A percentile compares a stretch with the other conserved stretches of the same genome.
phyloP scores from a whole-genome alignment of 768 basidiomycete genomes.

The Gymnopilus dilepis region DNA sequence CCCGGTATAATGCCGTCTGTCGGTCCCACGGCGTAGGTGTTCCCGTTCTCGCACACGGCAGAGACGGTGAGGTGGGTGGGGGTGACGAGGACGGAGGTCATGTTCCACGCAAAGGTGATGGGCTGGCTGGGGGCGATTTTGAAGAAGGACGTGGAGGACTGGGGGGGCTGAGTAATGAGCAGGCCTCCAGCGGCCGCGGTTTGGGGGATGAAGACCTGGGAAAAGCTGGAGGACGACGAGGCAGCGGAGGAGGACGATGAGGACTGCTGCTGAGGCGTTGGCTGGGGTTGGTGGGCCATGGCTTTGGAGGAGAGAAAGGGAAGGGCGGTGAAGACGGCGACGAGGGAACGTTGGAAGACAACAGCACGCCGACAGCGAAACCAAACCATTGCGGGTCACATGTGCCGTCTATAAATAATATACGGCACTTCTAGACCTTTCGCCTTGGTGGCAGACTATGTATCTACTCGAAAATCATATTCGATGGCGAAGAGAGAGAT shows the following conservation, averaged over 20 bases:
- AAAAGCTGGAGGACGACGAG: slow-evolving; percentile 17
- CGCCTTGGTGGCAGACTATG: too few species aligned
- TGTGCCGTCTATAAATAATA: background rate
- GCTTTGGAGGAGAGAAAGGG: background rate
- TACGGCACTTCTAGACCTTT: background rate
- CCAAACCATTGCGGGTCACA: background rate
- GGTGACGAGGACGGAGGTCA: slow-evolving; percentile 71
- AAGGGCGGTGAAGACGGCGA: background rate
- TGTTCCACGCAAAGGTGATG: slow-evolving; percentile 93
- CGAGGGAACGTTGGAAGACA: background rate
- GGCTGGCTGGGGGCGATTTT: slow-evolving; percentile 78
- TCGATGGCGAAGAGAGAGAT: too few species aligned
- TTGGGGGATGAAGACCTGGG: slow-evolving; percentile 28
- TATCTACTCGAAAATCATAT: too few species aligned
- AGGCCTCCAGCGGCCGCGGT: slow-evolving; percentile 61
- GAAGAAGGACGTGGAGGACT: slow-evolving; percentile 83
- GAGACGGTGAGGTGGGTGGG: slow-evolving; percentile 81
- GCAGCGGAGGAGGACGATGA: background rate
- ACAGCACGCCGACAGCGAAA: slow-evolving; percentile 3
- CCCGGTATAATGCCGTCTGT: slow-evolving; percentile 75
- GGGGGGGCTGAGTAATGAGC: slow-evolving; percentile 80
- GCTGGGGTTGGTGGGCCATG: slow-evolving; percentile 10
- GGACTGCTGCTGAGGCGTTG: background rate
- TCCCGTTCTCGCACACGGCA: slow-evolving; percentile 84
- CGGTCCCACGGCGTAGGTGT: slow-evolving; percentile 88